Percentiles rank a stretch among this genome's conserved stretches.
Conservation (phyloP, 768 basidiomycete genomes). For the Mycena rosella region DNA sequence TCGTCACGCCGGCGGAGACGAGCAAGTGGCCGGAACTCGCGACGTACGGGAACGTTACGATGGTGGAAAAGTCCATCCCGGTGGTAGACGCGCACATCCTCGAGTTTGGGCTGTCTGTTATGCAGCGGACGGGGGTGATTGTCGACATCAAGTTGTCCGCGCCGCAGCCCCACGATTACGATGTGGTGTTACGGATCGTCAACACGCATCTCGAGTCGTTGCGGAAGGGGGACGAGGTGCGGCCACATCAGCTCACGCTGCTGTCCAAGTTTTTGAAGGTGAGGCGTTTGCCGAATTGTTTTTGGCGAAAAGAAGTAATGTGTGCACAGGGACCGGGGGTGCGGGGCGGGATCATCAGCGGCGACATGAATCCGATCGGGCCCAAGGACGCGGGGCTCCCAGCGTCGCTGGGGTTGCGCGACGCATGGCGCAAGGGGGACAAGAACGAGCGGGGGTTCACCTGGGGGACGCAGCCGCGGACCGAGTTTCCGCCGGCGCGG, state of each 20-base stretch:
- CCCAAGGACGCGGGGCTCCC: constrained; percentile 58
- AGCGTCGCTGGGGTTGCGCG: constrained; percentile 61
- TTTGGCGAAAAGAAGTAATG: background rate
- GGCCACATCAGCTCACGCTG: constrained; percentile 66
- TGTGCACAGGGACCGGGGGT: constrained; percentile 44
- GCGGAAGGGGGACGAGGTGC: constrained; percentile 53
- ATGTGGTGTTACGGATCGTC: constrained; percentile 67
- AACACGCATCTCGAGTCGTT: constrained; percentile 85
- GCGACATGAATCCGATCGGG: constrained; percentile 80
- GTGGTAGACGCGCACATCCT: constrained; percentile 59
- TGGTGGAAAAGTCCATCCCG: constrained; percentile 69
- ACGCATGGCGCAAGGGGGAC: constrained; percentile 68
- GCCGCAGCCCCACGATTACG: constrained; percentile 49
- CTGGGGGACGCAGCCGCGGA: constrained; percentile 75
- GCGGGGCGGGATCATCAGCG: constrained; percentile 72
- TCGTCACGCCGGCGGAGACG: constrained; percentile 65
- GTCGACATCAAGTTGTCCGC: constrained; percentile 64
- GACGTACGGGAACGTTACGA: constrained; percentile 77
- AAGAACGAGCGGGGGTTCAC: constrained; percentile 65
- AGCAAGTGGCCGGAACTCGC: constrained; percentile 67
- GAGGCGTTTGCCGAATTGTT: constrained; percentile 24
- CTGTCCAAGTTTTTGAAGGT: constrained; percentile 65
- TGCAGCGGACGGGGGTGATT: constrained; percentile 68
- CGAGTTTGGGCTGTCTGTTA: constrained; percentile 63
- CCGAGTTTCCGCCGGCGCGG: constrained; percentile 62